Evolutionary conservation across 2,329 filamentous ascomycete species (phyloP), one percentile per base, ranked within the genome.

Genomic region (Raffaelea deltoideospora): DNA sequence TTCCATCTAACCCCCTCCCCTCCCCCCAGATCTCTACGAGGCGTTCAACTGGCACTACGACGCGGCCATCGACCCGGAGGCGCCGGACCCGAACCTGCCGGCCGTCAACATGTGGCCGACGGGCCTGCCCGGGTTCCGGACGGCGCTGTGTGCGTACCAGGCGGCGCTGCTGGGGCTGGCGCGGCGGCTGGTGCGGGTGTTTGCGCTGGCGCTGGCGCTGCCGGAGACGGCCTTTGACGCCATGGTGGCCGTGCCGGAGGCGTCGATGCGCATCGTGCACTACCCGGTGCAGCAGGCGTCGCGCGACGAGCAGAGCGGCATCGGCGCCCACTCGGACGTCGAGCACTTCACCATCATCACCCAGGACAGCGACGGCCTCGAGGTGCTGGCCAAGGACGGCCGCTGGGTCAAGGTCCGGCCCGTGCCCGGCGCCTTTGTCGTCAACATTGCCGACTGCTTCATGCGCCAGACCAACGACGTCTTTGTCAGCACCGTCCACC

Each of bases 1-100:
- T 33, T 22, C 8, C 13, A 4, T 9, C 11, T 22, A 14, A 18
- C 3, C 4, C 8, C 5, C 4, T 20, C 8, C 18, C 17, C 20
- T n/a, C 13, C 15, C 8, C 18, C 15, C 8, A 42, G 54, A 57
- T 26, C 39, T 52, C 15, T 52, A 53, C 23, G 54, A 57, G 40
- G 51, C 49, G 3, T 57, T 54, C 45, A 54, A 53, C 33, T 56
- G 52, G 51, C 48, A 47, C 10, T 56, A 55, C 33, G 53, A 57
- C 23, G 45, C 51, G 19, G 33, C 36, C 5, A 47, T 46, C 30
- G 53, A 54, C 34, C 48, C 48, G 3, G 31, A 47, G 10, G 48
- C 50, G 14, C 38, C 46, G 2, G 51, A 52, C 15, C 47, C 49
- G n/a, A 43, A 48, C 38, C 48, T 38, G 19, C 35, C 39, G 8